Base-by-base conservation (phyloP, 129 eudicot genomes). In the Saussurea involucrata region DNA sequence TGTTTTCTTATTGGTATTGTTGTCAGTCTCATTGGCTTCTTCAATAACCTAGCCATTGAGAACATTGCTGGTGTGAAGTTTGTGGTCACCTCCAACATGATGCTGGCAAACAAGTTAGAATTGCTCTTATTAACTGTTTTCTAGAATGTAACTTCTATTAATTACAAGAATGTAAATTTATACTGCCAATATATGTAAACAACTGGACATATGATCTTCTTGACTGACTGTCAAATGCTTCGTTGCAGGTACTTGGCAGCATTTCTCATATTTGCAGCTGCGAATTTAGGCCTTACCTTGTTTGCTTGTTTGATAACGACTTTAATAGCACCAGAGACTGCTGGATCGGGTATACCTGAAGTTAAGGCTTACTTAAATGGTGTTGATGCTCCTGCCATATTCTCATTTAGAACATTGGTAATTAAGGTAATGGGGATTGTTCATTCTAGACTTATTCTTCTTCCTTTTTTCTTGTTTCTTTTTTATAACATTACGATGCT, bases 321-420 rank as follows among this genome's bases (percentile, higher is more conserved):
- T 66, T 73, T 88, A 69, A 82, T 93, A 75, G 92, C 98, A 3
- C 98, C 98, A 12, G 97, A 91, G 83, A 87, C 98, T 66, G 95
- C 97, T 78, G 98, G 98, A 70, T 93, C 98, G 8, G 98, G 98
- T 28, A 93, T 93, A 73, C 98, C 98, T 58, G 98, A 93, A 88
- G 98, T 93, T 37, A 93, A 93, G 87, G 98, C 97, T 78, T 93
- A 90, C 69, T 74, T 93, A 78, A 93, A 93, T 90, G 98, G 98
- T 55, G 96, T 93, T 37, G 98, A 93, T 83, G 95, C 98, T 8
- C 98, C 98, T 4, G 97, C 84, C 42, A 93, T 93, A 68, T 93
- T 93, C 76, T 87, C 97, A 8, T 68, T 88, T 1, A 78, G 83
- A 70, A 90, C 97, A 12, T 81, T 93, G 86, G 22, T 88, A 66